Percentiles rank a stretch among this genome's conserved stretches.
Conservation (phyloP, 1,139 yeast species). For the Kodamaea plutei region DNA sequence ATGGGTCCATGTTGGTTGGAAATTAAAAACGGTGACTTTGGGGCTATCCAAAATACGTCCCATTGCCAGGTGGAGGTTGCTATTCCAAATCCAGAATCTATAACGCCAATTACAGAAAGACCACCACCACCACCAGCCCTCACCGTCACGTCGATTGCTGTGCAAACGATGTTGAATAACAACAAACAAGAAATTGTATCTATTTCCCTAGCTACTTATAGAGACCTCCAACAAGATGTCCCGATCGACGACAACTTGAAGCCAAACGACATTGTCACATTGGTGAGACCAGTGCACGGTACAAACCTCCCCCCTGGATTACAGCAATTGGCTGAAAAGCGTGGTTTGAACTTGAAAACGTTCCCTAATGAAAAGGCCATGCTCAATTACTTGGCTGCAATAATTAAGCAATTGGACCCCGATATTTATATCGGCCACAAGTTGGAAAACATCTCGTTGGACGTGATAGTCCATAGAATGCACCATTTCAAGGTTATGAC, state of each 20-base stretch:
- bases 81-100: slow-evolving; percentile 45
- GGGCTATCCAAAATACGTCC: slow-evolving; percentile 59
- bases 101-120: slow-evolving; percentile 44
- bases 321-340: slow-evolving; percentile 50
- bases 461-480: slow-evolving; percentile 79
- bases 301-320: slow-evolving; percentile 73
- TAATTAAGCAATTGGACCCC: slow-evolving; percentile 74
- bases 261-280: slow-evolving; percentile 60
- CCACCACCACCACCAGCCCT: slow-evolving; percentile 55
- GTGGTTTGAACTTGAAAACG: slow-evolving; percentile 44
- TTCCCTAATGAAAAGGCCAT: slow-evolving; percentile 74
- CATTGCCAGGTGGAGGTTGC: slow-evolving; percentile 79
- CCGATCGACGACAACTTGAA: slow-evolving; percentile 53
- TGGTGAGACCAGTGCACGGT: slow-evolving; percentile 69
- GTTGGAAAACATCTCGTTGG: slow-evolving; percentile 73
- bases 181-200: slow-evolving; percentile 87
- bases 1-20: slow-evolving; percentile 99
- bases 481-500: slow-evolving; percentile 64
- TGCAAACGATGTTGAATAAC: slow-evolving; percentile 76
- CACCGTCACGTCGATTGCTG: slow-evolving; percentile 68
- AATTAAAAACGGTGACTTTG: slow-evolving; percentile 59
- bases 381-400: slow-evolving; percentile 67
- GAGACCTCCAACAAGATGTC: slow-evolving; percentile 65
- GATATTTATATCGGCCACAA: slow-evolving; percentile 89
- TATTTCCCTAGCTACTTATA: slow-evolving; percentile 69